Percentiles rank a stretch among this genome's conserved stretches.
Conservation (phyloP, 768 basidiomycete species). For the Dendrothele bispora region DNA sequence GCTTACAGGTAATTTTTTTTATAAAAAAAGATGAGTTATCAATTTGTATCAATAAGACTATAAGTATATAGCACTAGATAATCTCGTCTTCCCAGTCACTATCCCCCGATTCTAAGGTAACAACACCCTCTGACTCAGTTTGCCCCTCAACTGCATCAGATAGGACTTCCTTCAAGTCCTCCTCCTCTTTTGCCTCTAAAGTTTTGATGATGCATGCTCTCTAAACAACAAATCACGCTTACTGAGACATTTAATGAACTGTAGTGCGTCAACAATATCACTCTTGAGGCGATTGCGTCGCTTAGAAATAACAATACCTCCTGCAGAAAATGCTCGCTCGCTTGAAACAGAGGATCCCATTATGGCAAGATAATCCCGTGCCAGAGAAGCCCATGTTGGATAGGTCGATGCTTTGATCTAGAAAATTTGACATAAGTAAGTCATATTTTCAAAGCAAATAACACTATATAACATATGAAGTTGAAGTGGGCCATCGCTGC, state of each 20-base stretch:
- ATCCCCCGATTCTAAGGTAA: no score
- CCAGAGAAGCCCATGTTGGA: constrained; percentile 35
- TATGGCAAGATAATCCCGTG: constrained; percentile 35
- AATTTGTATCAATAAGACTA: no score
- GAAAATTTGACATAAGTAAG: neutral
- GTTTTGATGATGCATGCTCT: neutral
- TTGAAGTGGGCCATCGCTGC: no score
- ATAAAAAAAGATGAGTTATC: no score
- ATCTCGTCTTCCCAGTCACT: no score
- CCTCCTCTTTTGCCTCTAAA: no score
- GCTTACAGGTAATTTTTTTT: no score
- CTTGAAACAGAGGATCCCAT: constrained; percentile 40
- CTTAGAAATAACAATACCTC: constrained; percentile 33
- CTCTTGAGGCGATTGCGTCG: constrained; percentile 21
- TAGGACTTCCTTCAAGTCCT: neutral
- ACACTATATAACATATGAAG: no score
- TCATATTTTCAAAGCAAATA: neutral
- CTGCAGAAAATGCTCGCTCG: constrained; percentile 39
- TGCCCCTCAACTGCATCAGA: neutral
- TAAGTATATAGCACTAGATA: no score
- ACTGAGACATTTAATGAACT: constrained; percentile 17
- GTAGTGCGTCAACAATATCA: constrained; percentile 25
- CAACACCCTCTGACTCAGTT: no score
- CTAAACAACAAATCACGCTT: constrained; percentile 11
- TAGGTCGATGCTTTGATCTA: constrained; percentile 24